Evolutionary conservation across 805 yeast species (phyloP), one percentile per base, ranked within the genome.

Genomic region (Candida wancherniae): DNA sequence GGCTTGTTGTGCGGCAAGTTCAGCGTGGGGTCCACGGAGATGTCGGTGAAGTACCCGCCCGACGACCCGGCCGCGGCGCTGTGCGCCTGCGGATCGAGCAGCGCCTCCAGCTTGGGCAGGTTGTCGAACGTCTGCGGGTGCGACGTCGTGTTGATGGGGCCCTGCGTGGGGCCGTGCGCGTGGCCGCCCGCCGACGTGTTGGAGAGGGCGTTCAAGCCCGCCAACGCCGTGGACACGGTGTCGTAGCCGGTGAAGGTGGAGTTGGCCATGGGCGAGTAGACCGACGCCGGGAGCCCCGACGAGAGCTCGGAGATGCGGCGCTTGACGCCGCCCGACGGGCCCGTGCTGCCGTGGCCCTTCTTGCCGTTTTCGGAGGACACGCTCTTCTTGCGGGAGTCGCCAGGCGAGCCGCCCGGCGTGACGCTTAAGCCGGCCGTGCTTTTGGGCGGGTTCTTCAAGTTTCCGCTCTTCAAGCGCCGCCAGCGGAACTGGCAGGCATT

Each of bases 401-500:
- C 23, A 15, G 36, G 14, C 10, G 31, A 29, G 16, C 17, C 35
- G 28, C 30, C 26, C 26, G 16, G 23, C 16, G 26, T 28, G 30
- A 18, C 29, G 26, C 34, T 41, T 19, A 42, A 15, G 15, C 34
- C 36, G 12, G 36, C 28, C 9, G 65, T 60, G 15, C 60, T 50
- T 31, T 64, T 65, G 9, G 71, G 71, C 9, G 71, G 70, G 31
- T 44, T 44, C 29, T 44, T 44, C 31, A 44, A 35, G 31, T 41
- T 66, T 3, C 71, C 71, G 22, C 58, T 52, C 46, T 69, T 66
- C 12, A 71, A 58, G 40, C 95, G 60, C 54, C 95, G 71, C 95
- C 95, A 85, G 45, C 95, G 73, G 51, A 84, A 84, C 58, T 84
- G 94, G 48, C 94, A 84, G 2, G 94, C 94, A 51, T 84, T 85